Percentiles rank a stretch among this genome's conserved stretches.
Conservation (phyloP, 108 stramenopile species). For the Pseudonitzschia pungens region DNA sequence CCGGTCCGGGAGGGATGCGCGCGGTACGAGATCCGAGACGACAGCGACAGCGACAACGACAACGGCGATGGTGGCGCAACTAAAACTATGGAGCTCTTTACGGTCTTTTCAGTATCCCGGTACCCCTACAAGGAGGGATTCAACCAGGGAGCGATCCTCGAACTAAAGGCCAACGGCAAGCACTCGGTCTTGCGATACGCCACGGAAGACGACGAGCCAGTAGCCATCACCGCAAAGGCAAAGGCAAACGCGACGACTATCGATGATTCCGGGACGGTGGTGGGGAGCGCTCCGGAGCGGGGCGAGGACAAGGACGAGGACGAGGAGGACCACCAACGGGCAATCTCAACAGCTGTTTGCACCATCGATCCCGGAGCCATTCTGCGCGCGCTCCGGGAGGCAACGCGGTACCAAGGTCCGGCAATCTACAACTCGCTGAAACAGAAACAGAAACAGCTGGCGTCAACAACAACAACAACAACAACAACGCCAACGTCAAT, state of each 20-base stretch:
- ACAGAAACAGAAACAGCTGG: too few species aligned
- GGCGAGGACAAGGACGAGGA: too few species aligned
- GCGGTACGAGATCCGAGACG: not conserved
- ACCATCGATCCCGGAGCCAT: not conserved
- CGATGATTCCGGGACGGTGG: too few species aligned
- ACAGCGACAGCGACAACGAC: not conserved
- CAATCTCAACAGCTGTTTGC: not conserved
- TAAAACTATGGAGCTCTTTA: conserved; percentile 25
- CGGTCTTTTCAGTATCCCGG: conserved; percentile 28
- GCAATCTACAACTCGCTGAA: not conserved
- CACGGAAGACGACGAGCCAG: conserved; percentile 26
- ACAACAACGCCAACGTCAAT: too few species aligned
- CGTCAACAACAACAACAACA: too few species aligned
- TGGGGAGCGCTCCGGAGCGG: too few species aligned
- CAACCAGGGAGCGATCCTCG: conserved; percentile 26
- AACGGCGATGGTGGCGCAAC: too few species aligned
- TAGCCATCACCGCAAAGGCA: too few species aligned
- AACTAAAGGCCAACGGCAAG: conserved; percentile 5
- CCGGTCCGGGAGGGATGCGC: conserved; percentile 23
- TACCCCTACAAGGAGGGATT: conserved; percentile 33
- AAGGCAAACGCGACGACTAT: not conserved
- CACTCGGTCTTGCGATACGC: conserved; percentile 18
- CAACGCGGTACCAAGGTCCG: not conserved
- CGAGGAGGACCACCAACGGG: not conserved
- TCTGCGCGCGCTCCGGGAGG: conserved; percentile 2